A percentile compares a stretch with the other conserved stretches of the same genome.
These are phyloP conservation scores for Penicillium sp. DNA, from an alignment of 2,329 filamentous ascomycete species.

Conservation along the genomic window DNA sequence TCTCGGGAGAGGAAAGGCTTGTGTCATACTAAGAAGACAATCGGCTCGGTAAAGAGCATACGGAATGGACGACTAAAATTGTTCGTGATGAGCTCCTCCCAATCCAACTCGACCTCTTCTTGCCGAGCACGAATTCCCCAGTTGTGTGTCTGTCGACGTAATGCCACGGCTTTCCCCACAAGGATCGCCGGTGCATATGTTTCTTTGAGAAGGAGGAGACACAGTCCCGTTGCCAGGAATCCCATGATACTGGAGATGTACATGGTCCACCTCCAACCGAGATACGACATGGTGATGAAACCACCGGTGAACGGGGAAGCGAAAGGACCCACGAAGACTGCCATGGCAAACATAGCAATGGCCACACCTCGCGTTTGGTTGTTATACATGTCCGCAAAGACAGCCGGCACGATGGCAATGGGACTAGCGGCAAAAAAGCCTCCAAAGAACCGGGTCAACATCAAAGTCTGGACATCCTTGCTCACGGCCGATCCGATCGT, in stretches of 20 bases:
- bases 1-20: background rate
- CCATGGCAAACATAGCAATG: constrained; percentile 48
- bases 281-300: constrained; percentile 45
- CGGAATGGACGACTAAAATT: constrained; percentile 44
- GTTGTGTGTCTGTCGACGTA: constrained; percentile 51
- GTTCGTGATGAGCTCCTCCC: constrained; percentile 44
- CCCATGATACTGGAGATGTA: constrained; percentile 52
- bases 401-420: constrained; percentile 42
- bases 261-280: constrained; percentile 51
- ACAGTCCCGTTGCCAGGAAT: constrained; percentile 39
- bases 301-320: constrained; percentile 49
- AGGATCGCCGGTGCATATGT: constrained; percentile 47
- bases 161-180: constrained; percentile 40
- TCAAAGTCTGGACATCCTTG: constrained; percentile 40
- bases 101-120: constrained; percentile 50
- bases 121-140: constrained; percentile 56
- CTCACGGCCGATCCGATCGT: constrained; percentile 43
- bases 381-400: constrained; percentile 48
- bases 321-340: constrained; percentile 47
- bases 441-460: constrained; percentile 45
- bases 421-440: constrained; percentile 45
- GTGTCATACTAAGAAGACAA: constrained; percentile 29
- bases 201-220: constrained; percentile 47
- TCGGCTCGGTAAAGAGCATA: constrained; percentile 40
- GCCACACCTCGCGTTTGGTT: constrained; percentile 41